Evolutionary conservation across 208 protist species (phyloP), one percentile per base, ranked within the genome.

Genomic region (Lotmaria passim): DNA sequence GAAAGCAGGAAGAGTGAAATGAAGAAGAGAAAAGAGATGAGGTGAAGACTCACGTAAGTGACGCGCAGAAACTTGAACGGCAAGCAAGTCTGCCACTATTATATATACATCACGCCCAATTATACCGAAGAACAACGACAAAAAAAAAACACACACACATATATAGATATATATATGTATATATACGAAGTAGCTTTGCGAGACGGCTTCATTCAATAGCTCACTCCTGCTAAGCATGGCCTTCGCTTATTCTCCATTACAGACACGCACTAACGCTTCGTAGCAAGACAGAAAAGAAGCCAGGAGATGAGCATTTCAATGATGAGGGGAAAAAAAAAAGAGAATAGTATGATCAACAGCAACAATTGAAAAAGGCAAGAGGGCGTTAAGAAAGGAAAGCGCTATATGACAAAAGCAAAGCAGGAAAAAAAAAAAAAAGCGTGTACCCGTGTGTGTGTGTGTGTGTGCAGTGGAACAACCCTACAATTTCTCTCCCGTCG

Each of bases 401-500:
- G 14, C 48, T 28, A 66, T n/a, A 65, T 55, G 58, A 33, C 36
- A 41, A 41, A 41, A 41, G 36, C 36, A 47, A 15, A 55, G 41
- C 12, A 48, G 50, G 17, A 36, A 43, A 48, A 60, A 44, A 71
- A 33, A 62, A n/a, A n/a, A n/a, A n/a, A n/a, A n/a, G n/a, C n/a
- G n/a, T n/a, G n/a, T n/a, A n/a, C n/a, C n/a, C n/a, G n/a, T n/a
- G n/a, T n/a, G n/a, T n/a, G n/a, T n/a, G n/a, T n/a, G n/a, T n/a
- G n/a, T n/a, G n/a, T n/a, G n/a, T n/a, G n/a, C n/a, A n/a, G n/a
- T n/a, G n/a, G n/a, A n/a, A n/a, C n/a, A n/a, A n/a, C n/a, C n/a
- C n/a, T n/a, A n/a, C n/a, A n/a, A n/a, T n/a, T n/a, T n/a, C n/a
- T n/a, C n/a, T n/a, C n/a, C n/a, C n/a, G n/a, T n/a, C n/a, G n/a